phyloP scores from a whole-genome alignment of 2,329 filamentous ascomycete genomes.

The Curvularia sp. region DNA sequence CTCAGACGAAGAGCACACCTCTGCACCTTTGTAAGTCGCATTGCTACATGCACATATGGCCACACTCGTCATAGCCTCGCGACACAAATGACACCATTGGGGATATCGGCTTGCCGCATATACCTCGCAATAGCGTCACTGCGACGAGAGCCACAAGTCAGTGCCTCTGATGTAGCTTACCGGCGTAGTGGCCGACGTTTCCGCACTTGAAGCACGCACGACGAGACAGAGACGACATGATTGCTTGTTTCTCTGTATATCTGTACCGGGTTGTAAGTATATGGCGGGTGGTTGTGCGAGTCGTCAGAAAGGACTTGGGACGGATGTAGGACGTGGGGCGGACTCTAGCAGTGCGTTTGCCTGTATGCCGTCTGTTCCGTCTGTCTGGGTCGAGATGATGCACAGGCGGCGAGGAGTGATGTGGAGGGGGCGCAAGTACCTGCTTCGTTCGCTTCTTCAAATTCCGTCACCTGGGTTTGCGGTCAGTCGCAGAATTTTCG shows the following conservation, averaged over 20 bases:
- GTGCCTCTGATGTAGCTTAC: conserved; percentile 40
- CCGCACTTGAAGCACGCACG: conserved; percentile 63
- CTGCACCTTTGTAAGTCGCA: conserved; percentile 53
- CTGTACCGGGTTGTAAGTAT: conserved; percentile 35
- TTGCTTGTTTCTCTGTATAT: conserved; percentile 45
- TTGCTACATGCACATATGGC: conserved; percentile 5
- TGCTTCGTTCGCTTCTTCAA: conserved; percentile 38
- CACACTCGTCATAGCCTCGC: conserved; percentile 28
- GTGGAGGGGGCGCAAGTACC: conserved; percentile 30
- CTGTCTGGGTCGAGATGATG: conserved; percentile 6
- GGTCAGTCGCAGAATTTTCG: conserved; percentile 44
- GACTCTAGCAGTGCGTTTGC: conserved; percentile 32
- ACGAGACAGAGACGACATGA: conserved; percentile 61
- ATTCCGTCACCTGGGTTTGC: conserved; percentile 44
- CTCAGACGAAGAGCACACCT: conserved; percentile 97
- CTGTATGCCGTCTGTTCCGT: conserved; percentile 19
- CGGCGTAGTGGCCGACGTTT: conserved; percentile 62
- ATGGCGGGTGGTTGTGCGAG: conserved; percentile 15
- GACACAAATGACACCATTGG: conserved; percentile 21
- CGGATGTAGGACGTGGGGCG: conserved; percentile 24
- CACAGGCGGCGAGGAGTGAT: conserved; percentile 7
- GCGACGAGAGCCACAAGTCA: conserved; percentile 26
- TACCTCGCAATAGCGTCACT: conserved; percentile 23
- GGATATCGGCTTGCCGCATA: conserved; percentile 23
- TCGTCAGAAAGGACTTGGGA: conserved; percentile 23